Percentiles rank a stretch among this genome's conserved stretches.
Evolutionary conservation across 352 stramenopile species (phyloP).

Genomic region (Blastocystis sp.): DNA sequence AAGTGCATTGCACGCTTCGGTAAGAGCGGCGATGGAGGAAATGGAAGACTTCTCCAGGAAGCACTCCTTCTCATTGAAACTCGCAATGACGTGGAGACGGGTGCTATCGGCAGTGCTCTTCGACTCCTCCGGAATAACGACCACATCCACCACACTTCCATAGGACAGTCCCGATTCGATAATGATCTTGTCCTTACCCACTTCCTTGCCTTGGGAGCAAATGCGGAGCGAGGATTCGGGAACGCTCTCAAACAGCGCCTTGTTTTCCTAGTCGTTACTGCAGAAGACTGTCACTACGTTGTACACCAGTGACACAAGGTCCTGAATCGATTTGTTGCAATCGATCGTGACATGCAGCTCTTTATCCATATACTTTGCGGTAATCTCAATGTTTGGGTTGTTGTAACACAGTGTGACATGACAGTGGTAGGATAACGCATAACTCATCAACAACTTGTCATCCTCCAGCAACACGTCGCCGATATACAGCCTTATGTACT

Average conservation of each 20-base stretch:
- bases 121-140: neutral
- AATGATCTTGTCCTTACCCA: neutral
- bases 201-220: neutral
- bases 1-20: no score
- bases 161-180: neutral
- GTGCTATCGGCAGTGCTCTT: neutral
- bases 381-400: constrained; percentile 10
- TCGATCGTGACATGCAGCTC: neutral
- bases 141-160: neutral
- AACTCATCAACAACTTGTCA: neutral
- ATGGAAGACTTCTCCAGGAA: neutral
- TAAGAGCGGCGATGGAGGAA: no score
- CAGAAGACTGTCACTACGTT: neutral
- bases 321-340: neutral
- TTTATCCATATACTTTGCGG: neutral
- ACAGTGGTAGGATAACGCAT: constrained; percentile 16
- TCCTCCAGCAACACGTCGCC: constrained; percentile 27
- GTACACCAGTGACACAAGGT: neutral
- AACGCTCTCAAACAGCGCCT: neutral
- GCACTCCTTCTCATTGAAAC: neutral
- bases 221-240: neutral
- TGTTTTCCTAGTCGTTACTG: neutral
- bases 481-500: constrained; percentile 13
- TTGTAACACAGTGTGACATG: neutral
- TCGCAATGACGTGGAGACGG: neutral